phyloP scores from a whole-genome alignment of 768 basidiomycete species.

The Leccinum subgranulosum region DNA sequence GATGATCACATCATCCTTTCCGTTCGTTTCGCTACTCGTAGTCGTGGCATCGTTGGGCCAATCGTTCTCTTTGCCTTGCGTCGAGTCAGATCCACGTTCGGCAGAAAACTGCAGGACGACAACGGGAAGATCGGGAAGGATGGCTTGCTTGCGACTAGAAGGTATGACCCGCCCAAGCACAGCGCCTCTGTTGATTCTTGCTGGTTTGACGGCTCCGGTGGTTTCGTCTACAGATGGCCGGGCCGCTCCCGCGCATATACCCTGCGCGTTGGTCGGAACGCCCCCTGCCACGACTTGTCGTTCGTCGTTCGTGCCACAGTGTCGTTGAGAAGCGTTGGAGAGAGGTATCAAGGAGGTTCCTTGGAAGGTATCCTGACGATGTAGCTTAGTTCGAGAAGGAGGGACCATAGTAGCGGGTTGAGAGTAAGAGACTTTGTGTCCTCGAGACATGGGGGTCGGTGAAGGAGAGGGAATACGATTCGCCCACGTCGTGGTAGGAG shows the following conservation, averaged over 20 bases:
- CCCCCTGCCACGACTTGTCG: neutral
- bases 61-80: neutral
- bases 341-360: neutral
- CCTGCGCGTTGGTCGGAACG: neutral
- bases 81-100: neutral
- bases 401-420: neutral
- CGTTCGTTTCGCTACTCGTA: neutral
- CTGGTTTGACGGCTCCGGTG: neutral
- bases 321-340: neutral
- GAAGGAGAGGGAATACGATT: neutral
- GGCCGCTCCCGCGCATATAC: conserved; percentile 9
- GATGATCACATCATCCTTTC: neutral
- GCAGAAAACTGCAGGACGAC: neutral
- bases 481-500: neutral
- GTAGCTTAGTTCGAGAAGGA: neutral
- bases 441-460: neutral
- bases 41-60: neutral
- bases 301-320: neutral
- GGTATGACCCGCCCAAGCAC: neutral
- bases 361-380: neutral
- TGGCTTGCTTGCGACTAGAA: neutral
- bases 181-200: neutral
- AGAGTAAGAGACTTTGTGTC: neutral
- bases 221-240: neutral
- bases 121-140: neutral